phyloP scores from a whole-genome alignment of 106 monocot species.

The Chionographis japonica region DNA sequence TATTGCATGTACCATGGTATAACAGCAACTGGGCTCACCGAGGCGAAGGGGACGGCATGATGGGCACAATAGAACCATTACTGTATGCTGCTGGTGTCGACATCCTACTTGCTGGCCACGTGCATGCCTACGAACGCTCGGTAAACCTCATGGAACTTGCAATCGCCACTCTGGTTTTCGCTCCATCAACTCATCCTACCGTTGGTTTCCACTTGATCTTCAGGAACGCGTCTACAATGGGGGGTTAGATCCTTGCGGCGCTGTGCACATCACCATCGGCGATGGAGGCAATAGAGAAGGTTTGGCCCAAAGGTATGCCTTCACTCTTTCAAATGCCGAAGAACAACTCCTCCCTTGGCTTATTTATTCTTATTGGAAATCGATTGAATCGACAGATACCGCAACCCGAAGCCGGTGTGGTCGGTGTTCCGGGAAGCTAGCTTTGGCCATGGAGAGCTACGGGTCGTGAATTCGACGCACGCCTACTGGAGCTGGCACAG shows the following conservation, averaged over 20 bases:
- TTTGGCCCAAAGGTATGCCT: constrained; percentile 59
- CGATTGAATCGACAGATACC: constrained; percentile 38
- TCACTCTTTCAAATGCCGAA: no score
- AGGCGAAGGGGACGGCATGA: constrained; percentile 90
- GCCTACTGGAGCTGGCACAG: constrained; percentile 97
- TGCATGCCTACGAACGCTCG: constrained; percentile 95
- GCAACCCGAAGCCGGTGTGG: constrained; percentile 81
- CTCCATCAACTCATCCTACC: background rate
- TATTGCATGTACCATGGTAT: constrained; percentile 94
- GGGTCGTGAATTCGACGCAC: constrained; percentile 69
- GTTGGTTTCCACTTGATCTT: background rate
- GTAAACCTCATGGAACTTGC: constrained; percentile 17
- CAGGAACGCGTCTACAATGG: constrained; percentile 52
- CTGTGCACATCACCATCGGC: constrained; percentile 88
- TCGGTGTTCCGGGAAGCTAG: constrained; percentile 90
- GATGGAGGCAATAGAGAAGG: constrained; percentile 98
- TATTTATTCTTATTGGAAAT: background rate
- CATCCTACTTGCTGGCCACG: constrained; percentile 80
- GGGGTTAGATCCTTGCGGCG: constrained; percentile 48
- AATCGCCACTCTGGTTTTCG: no score
- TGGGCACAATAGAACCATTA: constrained; percentile 69
- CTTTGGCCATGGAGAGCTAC: constrained; percentile 88
- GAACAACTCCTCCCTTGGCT: background rate
- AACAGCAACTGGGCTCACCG: constrained; percentile 94
- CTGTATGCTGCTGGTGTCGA: constrained; percentile 80